A percentile compares a stretch with the other conserved stretches of the same genome.
These are phyloP conservation scores for Yamadazyma akitaensis DNA, from an alignment of 805 yeast species.

Conservation along the genomic window DNA sequence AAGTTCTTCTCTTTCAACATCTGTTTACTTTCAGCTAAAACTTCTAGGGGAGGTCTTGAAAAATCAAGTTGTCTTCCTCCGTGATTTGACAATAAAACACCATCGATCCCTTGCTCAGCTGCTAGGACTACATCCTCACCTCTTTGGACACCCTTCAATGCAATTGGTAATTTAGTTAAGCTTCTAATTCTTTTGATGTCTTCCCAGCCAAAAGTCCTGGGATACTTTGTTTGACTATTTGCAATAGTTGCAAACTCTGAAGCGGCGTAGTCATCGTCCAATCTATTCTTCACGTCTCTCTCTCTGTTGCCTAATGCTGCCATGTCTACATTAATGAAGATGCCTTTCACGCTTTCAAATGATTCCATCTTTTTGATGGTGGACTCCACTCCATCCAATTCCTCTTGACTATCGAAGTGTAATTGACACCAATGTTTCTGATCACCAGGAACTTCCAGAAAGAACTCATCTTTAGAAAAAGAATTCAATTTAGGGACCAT, in stretches of 20 bases:
- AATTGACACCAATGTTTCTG: conserved; percentile 33
- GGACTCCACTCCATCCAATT: conserved; percentile 16
- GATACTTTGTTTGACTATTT: conserved; percentile 7
- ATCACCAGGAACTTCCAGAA: conserved; percentile 25
- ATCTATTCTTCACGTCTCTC: conserved; percentile 28
- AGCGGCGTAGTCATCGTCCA: conserved; percentile 6
- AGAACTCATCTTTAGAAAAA: conserved; percentile 23
- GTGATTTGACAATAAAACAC: conserved; percentile 79
- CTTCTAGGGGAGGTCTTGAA: conserved; percentile 69
- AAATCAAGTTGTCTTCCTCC: conserved; percentile 89
- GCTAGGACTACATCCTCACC: conserved; percentile 76
- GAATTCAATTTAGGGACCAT: conserved; percentile 30
- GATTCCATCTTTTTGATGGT: conserved; percentile 24
- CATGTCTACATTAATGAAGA: conserved; percentile 33
- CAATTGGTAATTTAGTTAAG: conserved; percentile 41
- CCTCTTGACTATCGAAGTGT: conserved; percentile 27
- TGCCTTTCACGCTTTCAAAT: conserved; percentile 26
- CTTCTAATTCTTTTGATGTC: conserved; percentile 20
- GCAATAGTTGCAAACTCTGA: conserved; percentile 8
- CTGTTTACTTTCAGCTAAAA: conserved; percentile 66
- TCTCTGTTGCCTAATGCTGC: conserved; percentile 42
- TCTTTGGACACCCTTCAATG: conserved; percentile 74
- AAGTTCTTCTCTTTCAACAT: conserved; percentile 45
- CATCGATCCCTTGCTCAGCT: conserved; percentile 64
- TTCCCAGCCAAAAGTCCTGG: conserved; percentile 27